Conservation (phyloP, 345 rosid species). For the Rhodomyrtus tomentosa region DNA sequence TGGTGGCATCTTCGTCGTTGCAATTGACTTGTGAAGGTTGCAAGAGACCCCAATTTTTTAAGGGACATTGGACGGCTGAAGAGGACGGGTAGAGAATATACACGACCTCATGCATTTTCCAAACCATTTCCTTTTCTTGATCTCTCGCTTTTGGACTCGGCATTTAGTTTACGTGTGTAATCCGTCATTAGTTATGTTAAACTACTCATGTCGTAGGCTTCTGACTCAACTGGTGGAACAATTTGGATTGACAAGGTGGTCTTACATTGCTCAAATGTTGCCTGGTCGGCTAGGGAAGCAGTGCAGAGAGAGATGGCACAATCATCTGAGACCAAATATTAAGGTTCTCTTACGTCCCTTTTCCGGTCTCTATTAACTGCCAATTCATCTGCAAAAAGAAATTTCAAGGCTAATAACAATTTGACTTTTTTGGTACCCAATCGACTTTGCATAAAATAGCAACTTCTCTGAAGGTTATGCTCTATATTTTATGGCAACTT, state of each 20-base stretch:
- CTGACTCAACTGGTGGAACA: constrained; percentile 51
- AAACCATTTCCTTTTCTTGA: neutral
- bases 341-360: constrained; percentile 29
- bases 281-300: constrained; percentile 91
- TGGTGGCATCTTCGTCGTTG: neutral
- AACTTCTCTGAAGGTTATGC: neutral
- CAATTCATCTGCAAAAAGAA: neutral
- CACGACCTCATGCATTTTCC: no score
- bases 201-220: constrained; percentile 17
- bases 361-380: neutral
- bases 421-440: neutral
- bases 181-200: neutral
- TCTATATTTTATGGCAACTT: neutral
- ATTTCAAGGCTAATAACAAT: neutral
- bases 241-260: constrained; percentile 72
- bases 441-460: neutral
- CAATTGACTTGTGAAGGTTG: constrained; percentile 32
- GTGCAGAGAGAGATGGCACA: constrained; percentile 97
- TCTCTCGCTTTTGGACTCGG: neutral
- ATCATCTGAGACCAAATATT: constrained; percentile 81
- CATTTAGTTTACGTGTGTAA: neutral
- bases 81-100: constrained; percentile 51
- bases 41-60: constrained; percentile 44
- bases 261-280: constrained; percentile 63
- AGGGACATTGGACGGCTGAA: constrained; percentile 86